phyloP scores from a whole-genome alignment of 2,329 filamentous ascomycete genomes.

The Xylariomycetidae sp. region DNA sequence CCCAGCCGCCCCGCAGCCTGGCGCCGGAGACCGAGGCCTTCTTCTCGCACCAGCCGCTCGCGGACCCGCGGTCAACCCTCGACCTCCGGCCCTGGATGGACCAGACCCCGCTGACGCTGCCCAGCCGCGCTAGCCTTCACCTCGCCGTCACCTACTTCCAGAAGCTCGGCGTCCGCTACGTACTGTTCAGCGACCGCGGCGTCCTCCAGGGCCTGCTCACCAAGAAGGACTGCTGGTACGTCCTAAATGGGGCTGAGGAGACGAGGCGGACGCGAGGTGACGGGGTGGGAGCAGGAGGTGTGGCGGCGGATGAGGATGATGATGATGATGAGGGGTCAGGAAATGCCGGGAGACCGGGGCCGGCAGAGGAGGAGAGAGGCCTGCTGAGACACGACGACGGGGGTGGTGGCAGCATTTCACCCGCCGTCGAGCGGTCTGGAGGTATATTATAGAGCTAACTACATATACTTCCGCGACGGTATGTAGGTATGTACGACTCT shows the following conservation, averaged over 20 bases:
- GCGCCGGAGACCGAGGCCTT: slow-evolving; percentile 71
- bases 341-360: too few relatives aligned
- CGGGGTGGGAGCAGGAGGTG: too few relatives aligned
- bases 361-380: slow-evolving; percentile 12
- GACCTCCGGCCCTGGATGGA: slow-evolving; percentile 98
- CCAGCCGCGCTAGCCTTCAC: slow-evolving; percentile 69
- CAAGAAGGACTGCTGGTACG: slow-evolving; percentile 96
- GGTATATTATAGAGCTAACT: too few relatives aligned
- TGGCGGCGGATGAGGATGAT: slow-evolving; percentile 17
- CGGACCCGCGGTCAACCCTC: slow-evolving; percentile 71
- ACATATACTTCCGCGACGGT: too few relatives aligned
- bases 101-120: slow-evolving; percentile 90
- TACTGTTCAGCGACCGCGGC: slow-evolving; percentile 81
- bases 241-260: slow-evolving; percentile 74
- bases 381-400: slow-evolving; percentile 10
- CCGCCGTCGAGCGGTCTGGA: too few relatives aligned
- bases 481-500: too few relatives aligned
- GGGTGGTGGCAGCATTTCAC: too few relatives aligned
- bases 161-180: slow-evolving; percentile 84
- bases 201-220: slow-evolving; percentile 80
- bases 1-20: slow-evolving; percentile 52
- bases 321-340: too few relatives aligned
- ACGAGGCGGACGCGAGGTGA: slow-evolving; percentile 44
- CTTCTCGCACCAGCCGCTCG: slow-evolving; percentile 79
- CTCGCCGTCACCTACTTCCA: slow-evolving; percentile 93